phyloP scores from a whole-genome alignment of 1,284 basidiomycete genomes.

The Salmacisia buchloeana region DNA sequence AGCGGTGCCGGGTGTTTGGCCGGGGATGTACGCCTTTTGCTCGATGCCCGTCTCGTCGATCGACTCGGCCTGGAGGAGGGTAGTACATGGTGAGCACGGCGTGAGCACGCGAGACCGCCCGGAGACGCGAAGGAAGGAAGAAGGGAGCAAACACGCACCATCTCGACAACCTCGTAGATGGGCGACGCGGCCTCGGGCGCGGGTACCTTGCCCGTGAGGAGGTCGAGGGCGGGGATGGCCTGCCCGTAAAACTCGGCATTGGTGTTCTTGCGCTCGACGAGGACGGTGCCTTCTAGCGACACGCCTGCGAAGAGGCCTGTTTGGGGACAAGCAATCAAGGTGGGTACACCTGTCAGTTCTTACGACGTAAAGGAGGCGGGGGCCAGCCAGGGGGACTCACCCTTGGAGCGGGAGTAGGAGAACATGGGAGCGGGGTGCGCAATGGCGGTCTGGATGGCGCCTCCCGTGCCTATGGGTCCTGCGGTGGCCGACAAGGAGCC shows the following conservation, averaged over 20 bases:
- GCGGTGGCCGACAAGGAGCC: slow-evolving; percentile 51
- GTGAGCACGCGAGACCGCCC: too few species aligned
- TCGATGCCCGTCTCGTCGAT: slow-evolving; percentile 64
- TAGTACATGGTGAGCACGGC: not conserved
- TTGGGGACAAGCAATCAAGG: slow-evolving; percentile 15
- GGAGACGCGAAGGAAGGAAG: too few species aligned
- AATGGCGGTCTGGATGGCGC: slow-evolving; percentile 76
- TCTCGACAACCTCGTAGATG: slow-evolving; percentile 79
- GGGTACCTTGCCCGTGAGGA: slow-evolving; percentile 84
- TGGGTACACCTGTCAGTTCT: slow-evolving; percentile 3
- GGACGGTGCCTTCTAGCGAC: slow-evolving; percentile 86
- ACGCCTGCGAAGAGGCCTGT: slow-evolving; percentile 88
- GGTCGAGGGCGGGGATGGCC: slow-evolving; percentile 77
- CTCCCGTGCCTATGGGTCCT: slow-evolving; percentile 84
- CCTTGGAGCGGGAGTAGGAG: slow-evolving; percentile 90
- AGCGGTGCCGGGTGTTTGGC: slow-evolving; percentile 48
- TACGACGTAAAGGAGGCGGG: not conserved
- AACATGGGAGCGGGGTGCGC: slow-evolving; percentile 95
- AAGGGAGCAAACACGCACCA: too few species aligned
- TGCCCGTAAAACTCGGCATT: slow-evolving; percentile 84
- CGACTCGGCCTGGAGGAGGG: slow-evolving; percentile 52
- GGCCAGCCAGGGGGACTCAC: slow-evolving; percentile 54
- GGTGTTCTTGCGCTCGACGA: slow-evolving; percentile 85
- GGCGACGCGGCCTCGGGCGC: slow-evolving; percentile 90
- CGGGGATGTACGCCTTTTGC: slow-evolving; percentile 72